Evolutionary conservation across 768 basidiomycete genomes (phyloP).

Genomic region (Brasilioporus rufonigricans): DNA sequence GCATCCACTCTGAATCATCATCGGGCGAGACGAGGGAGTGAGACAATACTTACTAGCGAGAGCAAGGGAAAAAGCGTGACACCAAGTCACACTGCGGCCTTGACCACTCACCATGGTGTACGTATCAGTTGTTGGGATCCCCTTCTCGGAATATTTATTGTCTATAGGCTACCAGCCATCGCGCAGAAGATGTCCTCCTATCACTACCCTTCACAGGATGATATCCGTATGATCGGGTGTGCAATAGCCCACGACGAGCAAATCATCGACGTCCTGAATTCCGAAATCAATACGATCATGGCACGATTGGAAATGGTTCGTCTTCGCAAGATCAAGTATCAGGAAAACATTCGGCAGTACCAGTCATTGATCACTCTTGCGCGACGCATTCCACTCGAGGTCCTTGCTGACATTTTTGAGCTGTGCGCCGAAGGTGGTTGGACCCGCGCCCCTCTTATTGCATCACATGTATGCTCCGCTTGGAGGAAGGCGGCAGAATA

Average conservation of each 20-base stretch:
- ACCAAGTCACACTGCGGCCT: slow-evolving; percentile 11
- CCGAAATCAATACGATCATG: slow-evolving; percentile 41
- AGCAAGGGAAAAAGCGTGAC: slow-evolving; percentile 9
- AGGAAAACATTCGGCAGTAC: slow-evolving; percentile 41
- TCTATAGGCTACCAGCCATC: slow-evolving; percentile 9
- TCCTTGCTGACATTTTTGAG: slow-evolving; percentile 54
- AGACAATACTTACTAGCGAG: slow-evolving; percentile 21
- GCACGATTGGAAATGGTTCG: slow-evolving; percentile 41
- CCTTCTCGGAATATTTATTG: slow-evolving; percentile 1
- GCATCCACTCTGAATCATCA: slow-evolving; percentile 98
- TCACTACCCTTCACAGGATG: slow-evolving; percentile 19
- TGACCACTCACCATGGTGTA: slow-evolving; percentile 6
- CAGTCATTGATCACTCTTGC: slow-evolving; percentile 53
- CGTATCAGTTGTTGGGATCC: neutral
- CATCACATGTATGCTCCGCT: slow-evolving; percentile 56
- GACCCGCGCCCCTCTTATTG: slow-evolving; percentile 52
- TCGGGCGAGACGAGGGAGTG: slow-evolving; percentile 37
- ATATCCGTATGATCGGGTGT: slow-evolving; percentile 14
- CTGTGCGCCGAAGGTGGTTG: slow-evolving; percentile 48
- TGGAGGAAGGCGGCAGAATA: slow-evolving; percentile 54
- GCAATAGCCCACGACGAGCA: slow-evolving; percentile 38
- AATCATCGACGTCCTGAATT: slow-evolving; percentile 40
- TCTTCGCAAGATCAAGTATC: slow-evolving; percentile 41
- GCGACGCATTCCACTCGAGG: slow-evolving; percentile 52
- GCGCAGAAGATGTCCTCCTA: slow-evolving; percentile 16